Evolutionary conservation across 2,329 filamentous ascomycete species (phyloP).

Genomic region (Drechslerella dactyloides): DNA sequence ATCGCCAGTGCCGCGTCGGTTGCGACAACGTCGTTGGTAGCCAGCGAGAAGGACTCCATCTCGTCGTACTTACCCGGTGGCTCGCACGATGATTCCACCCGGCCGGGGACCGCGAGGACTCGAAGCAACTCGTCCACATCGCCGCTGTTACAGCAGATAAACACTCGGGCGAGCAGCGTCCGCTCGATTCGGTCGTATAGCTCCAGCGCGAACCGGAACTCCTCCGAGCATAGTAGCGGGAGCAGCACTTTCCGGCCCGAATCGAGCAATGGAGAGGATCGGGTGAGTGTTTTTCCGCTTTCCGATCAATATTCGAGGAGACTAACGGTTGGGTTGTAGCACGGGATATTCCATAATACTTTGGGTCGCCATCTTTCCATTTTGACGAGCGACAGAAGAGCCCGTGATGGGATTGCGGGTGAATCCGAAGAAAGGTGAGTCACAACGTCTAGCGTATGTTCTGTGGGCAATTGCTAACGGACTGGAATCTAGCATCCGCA

Average conservation of each 20-base stretch:
- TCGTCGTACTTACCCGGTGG: conserved; percentile 46
- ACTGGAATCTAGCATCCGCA: conserved; percentile 53
- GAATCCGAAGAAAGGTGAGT: conserved; percentile 55
- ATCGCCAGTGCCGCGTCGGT: conserved; percentile 76
- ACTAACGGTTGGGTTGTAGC: conserved; percentile 1
- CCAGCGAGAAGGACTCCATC: conserved; percentile 47
- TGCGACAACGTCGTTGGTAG: conserved; percentile 55
- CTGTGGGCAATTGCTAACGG: conserved; percentile 23
- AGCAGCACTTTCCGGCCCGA: conserved; percentile 20
- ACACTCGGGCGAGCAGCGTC: conserved; percentile 37
- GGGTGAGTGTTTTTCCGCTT: conserved; percentile 27
- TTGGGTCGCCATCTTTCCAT: conserved; percentile 54
- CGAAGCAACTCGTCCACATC: conserved; percentile 25
- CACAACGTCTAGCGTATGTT: conserved; percentile 1
- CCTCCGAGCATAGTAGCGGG: conserved; percentile 36
- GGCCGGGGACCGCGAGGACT: conserved; percentile 18
- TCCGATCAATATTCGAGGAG: neutral
- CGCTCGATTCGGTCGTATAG: conserved; percentile 41
- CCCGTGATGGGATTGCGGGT: conserved; percentile 51
- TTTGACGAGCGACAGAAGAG: conserved; percentile 51
- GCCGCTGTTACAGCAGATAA: conserved; percentile 15
- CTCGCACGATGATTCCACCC: conserved; percentile 29
- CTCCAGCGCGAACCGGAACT: conserved; percentile 24
- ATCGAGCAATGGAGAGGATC: conserved; percentile 45
- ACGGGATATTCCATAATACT: conserved; percentile 53